Evolutionary conservation across 805 yeast genomes (phyloP).

Genomic region (Suhomyces faveliae): DNA sequence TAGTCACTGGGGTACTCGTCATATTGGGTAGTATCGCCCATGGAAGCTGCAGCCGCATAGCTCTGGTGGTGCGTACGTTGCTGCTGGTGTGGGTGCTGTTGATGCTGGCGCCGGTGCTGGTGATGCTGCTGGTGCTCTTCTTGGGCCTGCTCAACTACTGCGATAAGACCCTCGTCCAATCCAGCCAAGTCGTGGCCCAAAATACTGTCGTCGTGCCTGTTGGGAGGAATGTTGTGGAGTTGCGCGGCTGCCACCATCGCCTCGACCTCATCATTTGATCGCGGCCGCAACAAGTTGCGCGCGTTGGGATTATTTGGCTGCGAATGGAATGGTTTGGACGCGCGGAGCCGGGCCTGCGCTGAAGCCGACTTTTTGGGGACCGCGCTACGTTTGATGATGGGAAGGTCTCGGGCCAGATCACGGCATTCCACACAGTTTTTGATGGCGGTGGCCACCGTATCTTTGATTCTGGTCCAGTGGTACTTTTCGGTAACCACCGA

Average conservation of each 20-base stretch:
- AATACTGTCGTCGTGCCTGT: conserved; percentile 29
- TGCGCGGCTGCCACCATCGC: conserved; percentile 34
- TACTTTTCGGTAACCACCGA: conserved; percentile 72
- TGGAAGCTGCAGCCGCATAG: conserved; percentile 32
- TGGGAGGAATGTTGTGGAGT: conserved; percentile 23
- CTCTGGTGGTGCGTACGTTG: conserved; percentile 18
- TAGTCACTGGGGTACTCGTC: conserved; percentile 16
- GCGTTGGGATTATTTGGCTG: conserved; percentile 20
- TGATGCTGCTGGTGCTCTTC: conserved; percentile 28
- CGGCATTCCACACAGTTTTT: conserved; percentile 74
- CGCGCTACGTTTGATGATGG: conserved; percentile 10
- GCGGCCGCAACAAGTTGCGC: conserved; percentile 18
- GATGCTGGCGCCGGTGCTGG: conserved; percentile 5
- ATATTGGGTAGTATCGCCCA: conserved; percentile 19
- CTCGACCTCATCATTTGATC: conserved; percentile 28
- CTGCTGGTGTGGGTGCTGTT: conserved; percentile 4
- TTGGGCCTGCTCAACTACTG: conserved; percentile 61
- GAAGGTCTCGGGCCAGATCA: conserved; percentile 36
- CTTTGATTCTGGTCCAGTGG: conserved; percentile 91
- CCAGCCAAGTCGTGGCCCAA: conserved; percentile 43
- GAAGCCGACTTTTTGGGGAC: conserved; percentile 19
- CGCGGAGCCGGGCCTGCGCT: conserved; percentile 2
- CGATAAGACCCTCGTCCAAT: conserved; percentile 49
- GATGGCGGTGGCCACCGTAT: conserved; percentile 77
- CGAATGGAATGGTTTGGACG: background rate